A percentile compares a stretch with the other conserved stretches of the same genome.
Conservation (phyloP, 257 asterid species). For the Coffea canephora region DNA sequence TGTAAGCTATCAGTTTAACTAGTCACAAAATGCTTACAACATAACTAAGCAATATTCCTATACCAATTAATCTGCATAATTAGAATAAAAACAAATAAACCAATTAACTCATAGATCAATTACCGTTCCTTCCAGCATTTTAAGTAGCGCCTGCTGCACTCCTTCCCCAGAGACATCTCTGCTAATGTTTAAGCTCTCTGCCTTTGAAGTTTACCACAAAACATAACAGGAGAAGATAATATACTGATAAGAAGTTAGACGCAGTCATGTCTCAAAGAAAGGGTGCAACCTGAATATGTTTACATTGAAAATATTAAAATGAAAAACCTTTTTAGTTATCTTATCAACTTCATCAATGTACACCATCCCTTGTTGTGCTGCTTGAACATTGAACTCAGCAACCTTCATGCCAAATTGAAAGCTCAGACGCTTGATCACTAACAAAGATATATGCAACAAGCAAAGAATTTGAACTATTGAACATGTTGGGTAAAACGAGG, state of each 20-base stretch:
- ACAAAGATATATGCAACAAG: constrained; percentile 17
- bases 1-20: background rate
- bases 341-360: constrained; percentile 97
- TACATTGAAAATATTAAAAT: constrained; percentile 10
- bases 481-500: background rate
- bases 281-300: constrained; percentile 13
- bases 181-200: constrained; percentile 86
- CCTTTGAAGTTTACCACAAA: constrained; percentile 38
- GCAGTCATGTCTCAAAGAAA: background rate
- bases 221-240: background rate
- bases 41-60: background rate
- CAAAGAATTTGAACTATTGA: background rate
- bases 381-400: constrained; percentile 91
- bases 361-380: constrained; percentile 95
- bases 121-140: constrained; percentile 97
- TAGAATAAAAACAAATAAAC: background rate
- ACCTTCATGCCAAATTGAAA: constrained; percentile 57
- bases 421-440: constrained; percentile 25
- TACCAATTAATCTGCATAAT: background rate
- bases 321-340: constrained; percentile 81
- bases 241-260: background rate
- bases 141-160: constrained; percentile 92
- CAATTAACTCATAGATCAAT: background rate
- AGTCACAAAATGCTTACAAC: background rate
- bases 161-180: constrained; percentile 98